Conservation (phyloP, 2,329 filamentous ascomycete genomes). For the Colletotrichum sidae region DNA sequence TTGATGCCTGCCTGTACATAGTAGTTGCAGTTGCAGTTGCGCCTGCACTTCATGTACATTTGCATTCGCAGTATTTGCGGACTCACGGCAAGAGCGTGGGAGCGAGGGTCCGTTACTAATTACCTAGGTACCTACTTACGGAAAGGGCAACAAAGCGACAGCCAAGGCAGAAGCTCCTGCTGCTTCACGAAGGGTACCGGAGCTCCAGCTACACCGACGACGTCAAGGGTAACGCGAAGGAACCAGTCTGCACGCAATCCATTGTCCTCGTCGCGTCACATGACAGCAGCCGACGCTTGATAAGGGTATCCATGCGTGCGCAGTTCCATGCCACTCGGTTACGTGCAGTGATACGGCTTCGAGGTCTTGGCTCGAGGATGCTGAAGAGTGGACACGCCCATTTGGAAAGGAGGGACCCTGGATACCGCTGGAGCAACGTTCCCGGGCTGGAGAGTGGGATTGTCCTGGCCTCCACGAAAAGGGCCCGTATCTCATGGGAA, state of each 20-base stretch:
- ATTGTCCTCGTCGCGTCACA: not conserved
- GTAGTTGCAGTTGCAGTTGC: not conserved
- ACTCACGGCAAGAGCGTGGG: not conserved
- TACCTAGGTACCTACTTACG: not conserved
- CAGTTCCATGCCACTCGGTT: not conserved
- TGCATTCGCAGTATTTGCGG: too few relatives aligned
- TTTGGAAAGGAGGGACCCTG: slow-evolving; percentile 30
- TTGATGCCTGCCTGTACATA: too few relatives aligned
- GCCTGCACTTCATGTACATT: not conserved
- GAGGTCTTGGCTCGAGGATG: slow-evolving; percentile 1
- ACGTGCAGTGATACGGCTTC: not conserved
- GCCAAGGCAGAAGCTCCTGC: too few relatives aligned
- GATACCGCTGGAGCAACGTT: slow-evolving; percentile 4
- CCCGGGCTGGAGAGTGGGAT: slow-evolving; percentile 13
- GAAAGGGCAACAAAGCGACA: not conserved
- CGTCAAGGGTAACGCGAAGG: slow-evolving; percentile 11
- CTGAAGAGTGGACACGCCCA: slow-evolving; percentile 5
- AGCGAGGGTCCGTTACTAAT: not conserved
- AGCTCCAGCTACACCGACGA: slow-evolving; percentile 2
- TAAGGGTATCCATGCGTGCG: not conserved
- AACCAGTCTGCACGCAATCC: slow-evolving; percentile 11
- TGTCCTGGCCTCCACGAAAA: not conserved
- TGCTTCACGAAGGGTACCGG: not conserved
- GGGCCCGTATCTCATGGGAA: too few relatives aligned
- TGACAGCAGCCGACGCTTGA: not conserved